A percentile compares a stretch with the other conserved stretches of the same genome.
Evolutionary conservation across 2,329 filamentous ascomycete species (phyloP).

Genomic region (Epichloe aotearoae): DNA sequence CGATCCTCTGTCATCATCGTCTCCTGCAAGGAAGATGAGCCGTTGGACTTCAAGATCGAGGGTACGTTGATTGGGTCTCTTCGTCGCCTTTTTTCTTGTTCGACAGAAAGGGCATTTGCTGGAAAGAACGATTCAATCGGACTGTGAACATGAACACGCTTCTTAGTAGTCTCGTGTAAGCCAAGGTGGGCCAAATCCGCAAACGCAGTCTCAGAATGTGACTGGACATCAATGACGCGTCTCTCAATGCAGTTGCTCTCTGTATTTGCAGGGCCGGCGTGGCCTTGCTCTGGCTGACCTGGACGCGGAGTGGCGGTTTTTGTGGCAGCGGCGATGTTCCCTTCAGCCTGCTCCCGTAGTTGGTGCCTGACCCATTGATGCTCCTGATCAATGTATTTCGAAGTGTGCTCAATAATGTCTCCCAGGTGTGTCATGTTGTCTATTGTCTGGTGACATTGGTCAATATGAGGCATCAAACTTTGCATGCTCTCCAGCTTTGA

Average conservation of each 20-base stretch:
- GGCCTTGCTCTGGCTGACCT: neutral
- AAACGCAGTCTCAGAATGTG: neutral
- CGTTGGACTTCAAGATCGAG: conserved; percentile 20
- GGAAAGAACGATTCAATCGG: conserved; percentile 9
- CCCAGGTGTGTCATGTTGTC: conserved; percentile 16
- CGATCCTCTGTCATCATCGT: neutral
- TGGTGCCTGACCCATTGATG: conserved; percentile 17
- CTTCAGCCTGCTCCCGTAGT: conserved; percentile 6
- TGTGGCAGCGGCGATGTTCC: neutral
- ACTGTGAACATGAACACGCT: conserved; percentile 6
- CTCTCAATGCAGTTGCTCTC: neutral
- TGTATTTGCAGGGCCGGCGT: neutral
- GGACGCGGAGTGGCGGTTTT: neutral
- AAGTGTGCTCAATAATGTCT: conserved; percentile 16
- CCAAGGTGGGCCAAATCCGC: neutral
- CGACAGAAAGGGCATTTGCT: conserved; percentile 17
- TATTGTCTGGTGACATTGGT: conserved; percentile 13
- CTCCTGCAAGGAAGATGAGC: conserved; percentile 7
- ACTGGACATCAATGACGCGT: neutral
- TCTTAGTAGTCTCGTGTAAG: neutral
- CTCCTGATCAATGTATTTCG: conserved; percentile 16
- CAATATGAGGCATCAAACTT: conserved; percentile 12
- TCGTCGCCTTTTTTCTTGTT: conserved; percentile 23
- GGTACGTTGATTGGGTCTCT: conserved; percentile 17
- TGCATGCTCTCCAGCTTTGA: conserved; percentile 13